phyloP scores from a whole-genome alignment of 768 basidiomycete species.

The Agrocybe chaxingu region DNA sequence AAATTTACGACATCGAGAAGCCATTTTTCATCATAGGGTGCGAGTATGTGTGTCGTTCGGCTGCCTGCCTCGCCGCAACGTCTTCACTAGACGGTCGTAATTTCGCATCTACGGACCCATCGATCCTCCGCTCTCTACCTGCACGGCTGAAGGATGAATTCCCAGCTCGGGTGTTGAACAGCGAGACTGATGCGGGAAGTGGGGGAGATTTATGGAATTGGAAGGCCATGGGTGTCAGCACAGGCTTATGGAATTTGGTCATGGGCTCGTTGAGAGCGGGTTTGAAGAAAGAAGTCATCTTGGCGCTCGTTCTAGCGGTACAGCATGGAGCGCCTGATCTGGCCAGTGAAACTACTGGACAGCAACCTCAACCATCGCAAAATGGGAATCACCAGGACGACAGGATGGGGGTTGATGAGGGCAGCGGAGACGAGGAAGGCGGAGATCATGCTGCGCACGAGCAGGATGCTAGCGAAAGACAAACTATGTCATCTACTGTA shows the following conservation, averaged over 20 bases:
- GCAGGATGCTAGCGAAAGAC: conserved; percentile 6
- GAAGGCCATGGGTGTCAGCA: conserved; percentile 71
- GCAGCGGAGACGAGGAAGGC: conserved; percentile 15
- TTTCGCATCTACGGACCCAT: conserved; percentile 70
- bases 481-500: conserved; percentile 13
- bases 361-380: conserved; percentile 2
- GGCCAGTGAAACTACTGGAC: conserved; percentile 42
- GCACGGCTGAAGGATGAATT: conserved; percentile 69
- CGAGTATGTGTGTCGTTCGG: conserved; percentile 65
- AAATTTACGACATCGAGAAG: conserved; percentile 74
- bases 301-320: conserved; percentile 25
- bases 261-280: conserved; percentile 55
- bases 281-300: conserved; percentile 57
- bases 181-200: conserved; percentile 54
- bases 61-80: conserved; percentile 38
- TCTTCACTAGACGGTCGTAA: conserved; percentile 52
- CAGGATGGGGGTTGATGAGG: conserved; percentile 26
- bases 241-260: conserved; percentile 72
- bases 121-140: conserved; percentile 70
- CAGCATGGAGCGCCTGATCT: conserved; percentile 31
- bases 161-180: conserved; percentile 59
- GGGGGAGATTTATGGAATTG: conserved; percentile 71
- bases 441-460: conserved; percentile 10
- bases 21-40: conserved; percentile 87
- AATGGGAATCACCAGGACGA: conserved; percentile 16